Percentiles rank a stretch among this genome's conserved stretches.
phyloP scores from a whole-genome alignment of 805 yeast genomes.

The Kodamaea kaohsiungensis region DNA sequence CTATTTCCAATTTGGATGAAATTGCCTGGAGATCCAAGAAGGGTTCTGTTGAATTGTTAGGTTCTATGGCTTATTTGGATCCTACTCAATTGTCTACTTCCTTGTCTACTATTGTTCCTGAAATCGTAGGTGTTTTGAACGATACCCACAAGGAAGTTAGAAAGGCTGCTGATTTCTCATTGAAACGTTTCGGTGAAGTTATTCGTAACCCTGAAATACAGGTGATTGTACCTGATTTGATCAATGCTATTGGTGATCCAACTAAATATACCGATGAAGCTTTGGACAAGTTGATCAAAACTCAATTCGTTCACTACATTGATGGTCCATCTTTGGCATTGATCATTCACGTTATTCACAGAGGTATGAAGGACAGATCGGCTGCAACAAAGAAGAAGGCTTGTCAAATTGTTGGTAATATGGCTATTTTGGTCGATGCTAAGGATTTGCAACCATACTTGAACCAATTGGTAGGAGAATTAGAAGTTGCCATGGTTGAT shows the following conservation, averaged over 20 bases:
- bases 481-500: slow-evolving; percentile 95
- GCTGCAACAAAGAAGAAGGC: slow-evolving; percentile 91
- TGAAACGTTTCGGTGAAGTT: slow-evolving; percentile 93
- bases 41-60: slow-evolving; percentile 93
- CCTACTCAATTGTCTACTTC: slow-evolving; percentile 92
- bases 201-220: slow-evolving; percentile 97
- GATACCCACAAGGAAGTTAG: slow-evolving; percentile 97
- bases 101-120: slow-evolving; percentile 88
- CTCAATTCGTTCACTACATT: slow-evolving; percentile 95
- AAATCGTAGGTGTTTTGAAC: slow-evolving; percentile 89
- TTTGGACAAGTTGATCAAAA: slow-evolving; percentile 77
- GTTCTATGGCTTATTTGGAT: slow-evolving; percentile 97
- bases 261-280: slow-evolving; percentile 87
- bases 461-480: slow-evolving; percentile 71
- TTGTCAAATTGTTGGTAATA: slow-evolving; percentile 97
- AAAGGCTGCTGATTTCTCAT: slow-evolving; percentile 86
- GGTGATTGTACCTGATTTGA: slow-evolving; percentile 78
- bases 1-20: slow-evolving; percentile 81
- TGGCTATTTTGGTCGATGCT: slow-evolving; percentile 93
- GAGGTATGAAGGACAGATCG: slow-evolving; percentile 95
- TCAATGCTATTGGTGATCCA: slow-evolving; percentile 95
- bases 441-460: slow-evolving; percentile 85
- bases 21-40: slow-evolving; percentile 95
- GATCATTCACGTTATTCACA: slow-evolving; percentile 88
- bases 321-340: slow-evolving; percentile 98